Base-by-base conservation (phyloP, 2,329 filamentous ascomycete species). In the Leptosphaerulina australis region DNA sequence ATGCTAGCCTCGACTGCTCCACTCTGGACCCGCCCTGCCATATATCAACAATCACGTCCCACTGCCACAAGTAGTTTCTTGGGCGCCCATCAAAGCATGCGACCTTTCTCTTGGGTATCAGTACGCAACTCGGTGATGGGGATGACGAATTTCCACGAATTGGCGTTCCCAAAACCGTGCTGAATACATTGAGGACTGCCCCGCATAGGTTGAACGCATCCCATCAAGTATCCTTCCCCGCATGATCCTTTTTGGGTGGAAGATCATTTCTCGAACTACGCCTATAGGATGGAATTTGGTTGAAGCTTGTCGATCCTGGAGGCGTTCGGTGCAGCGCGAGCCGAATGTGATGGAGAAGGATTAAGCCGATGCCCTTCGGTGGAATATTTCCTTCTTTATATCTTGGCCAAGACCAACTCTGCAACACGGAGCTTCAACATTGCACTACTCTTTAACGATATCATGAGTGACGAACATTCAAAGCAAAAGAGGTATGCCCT, bases 401-500 rank as follows among this genome's bases (percentile, higher is more conserved):
- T 44, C 9, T 14, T 34, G 49, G 11, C 18, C 25, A 49, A 34
- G 14, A 30, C 30, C 14, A 39, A 39, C 15, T n/a, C 2, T 15
- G 8, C 9, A 31, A 43, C 7, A 2, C n/a, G 10, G 9, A 29
- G 4, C n/a, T 28, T 21, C 24, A 41, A 21, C 2, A 6, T 39
- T 30, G 12, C 20, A 9, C 14, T 6, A 12, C 11, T 21, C 12
- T 17, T 4, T 7, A 37, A 14, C 17, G 14, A 28, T 28, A 52
- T 3, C 11, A 63, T 62, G 59, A 33, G 38, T 3, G 57, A 56
- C 7, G 14, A 26, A 9, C 47, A 44, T 7, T 33, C 35, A 8
- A 55, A 59, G 21, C 53, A 56, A 35, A 66, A 66, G 38, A 55
- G 44, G 30, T 84, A 84, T 55, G 82, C 81, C 60, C 68, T 84